Conservation (phyloP, 805 yeast species). For the Barnettozyma vustinii region DNA sequence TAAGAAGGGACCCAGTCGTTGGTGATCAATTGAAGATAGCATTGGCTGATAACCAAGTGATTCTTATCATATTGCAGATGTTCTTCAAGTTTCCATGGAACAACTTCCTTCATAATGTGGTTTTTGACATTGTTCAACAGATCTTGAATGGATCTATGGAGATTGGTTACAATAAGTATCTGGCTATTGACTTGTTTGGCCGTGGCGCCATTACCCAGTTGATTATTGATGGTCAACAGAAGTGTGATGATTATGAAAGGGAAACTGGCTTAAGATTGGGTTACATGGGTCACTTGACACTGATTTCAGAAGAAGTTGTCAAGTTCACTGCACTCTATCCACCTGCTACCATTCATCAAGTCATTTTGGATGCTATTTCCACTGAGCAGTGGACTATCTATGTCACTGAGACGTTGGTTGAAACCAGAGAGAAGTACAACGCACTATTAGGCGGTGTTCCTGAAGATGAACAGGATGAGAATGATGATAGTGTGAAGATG, state of each 20-base stretch:
- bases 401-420: conserved; percentile 76
- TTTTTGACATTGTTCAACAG: conserved; percentile 94
- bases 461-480: conserved; percentile 28
- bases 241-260: conserved; percentile 55
- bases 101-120: conserved; percentile 94
- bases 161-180: conserved; percentile 76
- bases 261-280: conserved; percentile 69
- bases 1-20: conserved; percentile 57
- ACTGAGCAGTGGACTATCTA: conserved; percentile 69
- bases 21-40: conserved; percentile 88
- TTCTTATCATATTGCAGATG: conserved; percentile 62
- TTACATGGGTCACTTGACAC: conserved; percentile 93
- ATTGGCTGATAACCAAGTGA: conserved; percentile 66
- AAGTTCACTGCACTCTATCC: conserved; percentile 50
- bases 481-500: conserved; percentile 28
- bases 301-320: conserved; percentile 93
- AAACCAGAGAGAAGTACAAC: conserved; percentile 90
- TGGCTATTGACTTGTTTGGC: conserved; percentile 66
- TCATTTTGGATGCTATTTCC: conserved; percentile 32
- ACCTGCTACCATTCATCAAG: conserved; percentile 27
- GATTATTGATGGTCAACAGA: conserved; percentile 56
- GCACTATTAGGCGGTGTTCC: conserved; percentile 80
- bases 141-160: conserved; percentile 84
- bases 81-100: conserved; percentile 93
- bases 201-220: conserved; percentile 52